These are phyloP conservation scores for Gremmenia infestans DNA, from an alignment of 2,329 filamentous ascomycete genomes.

Conservation along the genomic window DNA sequence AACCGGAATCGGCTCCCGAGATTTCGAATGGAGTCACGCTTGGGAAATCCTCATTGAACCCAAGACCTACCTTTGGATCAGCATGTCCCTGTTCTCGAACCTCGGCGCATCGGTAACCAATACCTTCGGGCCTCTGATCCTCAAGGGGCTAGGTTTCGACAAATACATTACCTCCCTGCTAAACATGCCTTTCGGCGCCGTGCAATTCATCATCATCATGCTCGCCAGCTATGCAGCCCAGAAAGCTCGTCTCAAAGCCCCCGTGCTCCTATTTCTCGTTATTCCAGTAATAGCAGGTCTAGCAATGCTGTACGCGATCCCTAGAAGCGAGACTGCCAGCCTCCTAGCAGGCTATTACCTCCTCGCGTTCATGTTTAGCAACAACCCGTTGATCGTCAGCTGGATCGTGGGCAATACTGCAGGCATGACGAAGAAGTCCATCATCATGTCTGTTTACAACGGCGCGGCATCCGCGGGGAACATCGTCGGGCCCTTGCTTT, in stretches of 20 bases:
- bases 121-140: conserved; percentile 60
- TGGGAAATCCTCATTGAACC: conserved; percentile 44
- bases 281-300: conserved; percentile 57
- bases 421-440: conserved; percentile 62
- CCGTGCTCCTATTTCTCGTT: conserved; percentile 48
- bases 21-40: conserved; percentile 64
- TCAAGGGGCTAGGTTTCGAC: conserved; percentile 55
- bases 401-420: conserved; percentile 68
- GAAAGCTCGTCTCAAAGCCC: conserved; percentile 51
- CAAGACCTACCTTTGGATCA: conserved; percentile 56
- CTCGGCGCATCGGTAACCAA: conserved; percentile 59
- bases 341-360: conserved; percentile 60
- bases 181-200: conserved; percentile 61
- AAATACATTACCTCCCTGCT: conserved; percentile 53
- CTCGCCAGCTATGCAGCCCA: conserved; percentile 53
- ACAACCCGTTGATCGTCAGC: conserved; percentile 59
- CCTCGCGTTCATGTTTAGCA: conserved; percentile 60
- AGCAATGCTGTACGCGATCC: conserved; percentile 47
- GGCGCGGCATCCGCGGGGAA: conserved; percentile 58
- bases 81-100: conserved; percentile 57
- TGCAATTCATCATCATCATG: conserved; percentile 57
- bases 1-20: conserved; percentile 66
- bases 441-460: conserved; percentile 60
- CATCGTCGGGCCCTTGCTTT: conserved; percentile 62
- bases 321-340: conserved; percentile 39